Evolutionary conservation across 73 alveolate genomes (phyloP).

Genomic region (Halteria grandinella): DNA sequence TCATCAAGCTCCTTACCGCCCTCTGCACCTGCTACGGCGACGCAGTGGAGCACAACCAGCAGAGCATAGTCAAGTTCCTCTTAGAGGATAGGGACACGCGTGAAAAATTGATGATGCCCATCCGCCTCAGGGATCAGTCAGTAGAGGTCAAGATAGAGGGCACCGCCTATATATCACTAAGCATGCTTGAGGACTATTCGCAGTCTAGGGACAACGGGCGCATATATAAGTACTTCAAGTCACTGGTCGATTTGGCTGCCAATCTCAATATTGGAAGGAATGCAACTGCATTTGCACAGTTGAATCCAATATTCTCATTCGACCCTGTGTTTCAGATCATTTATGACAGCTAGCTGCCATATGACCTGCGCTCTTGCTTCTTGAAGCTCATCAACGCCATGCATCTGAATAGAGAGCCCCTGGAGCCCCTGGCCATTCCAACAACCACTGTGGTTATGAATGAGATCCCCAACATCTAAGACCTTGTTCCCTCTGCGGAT

Average conservation of each 20-base stretch:
- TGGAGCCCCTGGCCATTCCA: slow-evolving; percentile 33
- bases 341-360: slow-evolving; percentile 12
- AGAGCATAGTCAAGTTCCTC: slow-evolving; percentile 46
- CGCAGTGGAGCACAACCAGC: slow-evolving; percentile 57
- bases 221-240: slow-evolving; percentile 42
- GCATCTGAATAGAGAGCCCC: slow-evolving; percentile 42
- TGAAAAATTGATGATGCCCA: slow-evolving; percentile 35
- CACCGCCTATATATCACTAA: background rate
- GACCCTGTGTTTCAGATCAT: slow-evolving; percentile 45
- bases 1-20: slow-evolving; percentile 57
- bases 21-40: slow-evolving; percentile 63
- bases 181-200: slow-evolving; percentile 10
- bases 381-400: slow-evolving; percentile 14
- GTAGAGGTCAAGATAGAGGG: background rate
- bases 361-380: slow-evolving; percentile 38
- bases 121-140: background rate
- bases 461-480: slow-evolving; percentile 10
- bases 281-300: background rate
- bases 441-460: background rate
- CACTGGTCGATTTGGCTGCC: slow-evolving; percentile 61
- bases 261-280: slow-evolving; percentile 51
- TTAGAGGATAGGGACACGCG: slow-evolving; percentile 8
- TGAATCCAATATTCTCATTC: slow-evolving; percentile 2
- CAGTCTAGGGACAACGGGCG: slow-evolving; percentile 16
- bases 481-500: background rate